phyloP scores from a whole-genome alignment of 805 yeast genomes.

The Candida maesae region DNA sequence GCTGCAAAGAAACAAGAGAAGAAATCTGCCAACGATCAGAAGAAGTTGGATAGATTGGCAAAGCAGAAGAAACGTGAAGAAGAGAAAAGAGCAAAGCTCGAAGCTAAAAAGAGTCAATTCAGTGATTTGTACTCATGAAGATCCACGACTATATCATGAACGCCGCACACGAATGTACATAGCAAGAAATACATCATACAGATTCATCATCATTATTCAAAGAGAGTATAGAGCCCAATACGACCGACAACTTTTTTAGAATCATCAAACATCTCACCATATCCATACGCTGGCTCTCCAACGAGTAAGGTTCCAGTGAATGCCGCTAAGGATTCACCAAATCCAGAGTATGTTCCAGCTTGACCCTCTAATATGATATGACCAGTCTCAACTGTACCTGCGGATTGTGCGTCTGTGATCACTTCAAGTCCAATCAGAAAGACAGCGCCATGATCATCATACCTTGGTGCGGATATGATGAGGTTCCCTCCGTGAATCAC shows the following conservation, averaged over 20 bases:
- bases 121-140: conserved; percentile 5
- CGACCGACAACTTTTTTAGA: conserved; percentile 31
- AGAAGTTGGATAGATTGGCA: conserved; percentile 21
- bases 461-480: conserved; percentile 42
- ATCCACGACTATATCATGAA: too few species aligned
- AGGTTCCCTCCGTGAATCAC: conserved; percentile 20
- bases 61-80: conserved; percentile 25
- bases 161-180: conserved; percentile 3
- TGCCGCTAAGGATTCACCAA: conserved; percentile 38
- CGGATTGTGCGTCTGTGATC: conserved; percentile 2
- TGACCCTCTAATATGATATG: conserved; percentile 23
- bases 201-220: background rate
- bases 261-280: conserved; percentile 27
- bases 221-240: conserved; percentile 21
- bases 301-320: conserved; percentile 30
- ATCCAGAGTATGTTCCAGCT: conserved; percentile 37
- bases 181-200: background rate
- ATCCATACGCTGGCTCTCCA: conserved; percentile 37
- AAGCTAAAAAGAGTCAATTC: conserved; percentile 14
- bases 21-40: conserved; percentile 13
- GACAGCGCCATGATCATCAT: conserved; percentile 43
- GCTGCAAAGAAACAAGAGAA: conserved; percentile 19
- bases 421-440: conserved; percentile 36
- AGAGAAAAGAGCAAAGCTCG: conserved; percentile 21
- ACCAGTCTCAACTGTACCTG: background rate